Evolutionary conservation across 768 basidiomycete species (phyloP), one percentile per base, ranked within the genome.

Genomic region (Coprinopsis cinerea): DNA sequence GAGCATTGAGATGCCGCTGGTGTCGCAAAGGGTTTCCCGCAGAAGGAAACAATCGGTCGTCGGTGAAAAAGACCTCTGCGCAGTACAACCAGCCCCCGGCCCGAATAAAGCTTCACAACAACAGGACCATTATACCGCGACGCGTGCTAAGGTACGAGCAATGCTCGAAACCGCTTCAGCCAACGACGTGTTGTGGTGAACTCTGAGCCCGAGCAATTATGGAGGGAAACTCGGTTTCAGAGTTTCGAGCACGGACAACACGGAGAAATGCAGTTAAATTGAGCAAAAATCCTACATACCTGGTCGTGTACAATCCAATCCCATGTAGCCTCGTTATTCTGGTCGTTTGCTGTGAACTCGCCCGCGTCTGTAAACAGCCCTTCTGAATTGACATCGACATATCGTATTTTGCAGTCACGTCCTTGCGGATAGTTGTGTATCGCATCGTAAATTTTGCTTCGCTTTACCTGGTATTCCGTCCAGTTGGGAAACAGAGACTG

Each of bases 401-500:
- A 63, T 49, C 77, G 59, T 25, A 74, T 60, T 9, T 56, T 56
- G 41, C 68, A 72, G 3, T 56, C 54, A 3, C 35, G 34, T 4
- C 58, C 49, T 11, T 47, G 57, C 47, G 64, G 46, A 49, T 71
- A 67, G 9, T 70, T 59, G 0, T 52, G 44, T 28, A 74, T 67
- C 1, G 69, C 73, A 11, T 58, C 60, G 14, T 59, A 52, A 32
- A 76, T 74, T 48, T 67, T 65, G 56, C 73, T 73, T 46, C 68
- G 68, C 30, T 55, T 54, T 2, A 73, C 67, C 52, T 81, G 79
- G 11, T 57, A 57, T 7, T 59, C 53, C 0, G 77, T 80, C 81
- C 81, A 81, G 49, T 80, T 82, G 14, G 76, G 78, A 53, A 78
- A 83, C 28, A 62, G 62, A 5, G 73, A 73, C 41, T 74, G 69